Evolutionary conservation across 2,329 filamentous ascomycete genomes (phyloP).

Genomic region (Penicillium sp.): DNA sequence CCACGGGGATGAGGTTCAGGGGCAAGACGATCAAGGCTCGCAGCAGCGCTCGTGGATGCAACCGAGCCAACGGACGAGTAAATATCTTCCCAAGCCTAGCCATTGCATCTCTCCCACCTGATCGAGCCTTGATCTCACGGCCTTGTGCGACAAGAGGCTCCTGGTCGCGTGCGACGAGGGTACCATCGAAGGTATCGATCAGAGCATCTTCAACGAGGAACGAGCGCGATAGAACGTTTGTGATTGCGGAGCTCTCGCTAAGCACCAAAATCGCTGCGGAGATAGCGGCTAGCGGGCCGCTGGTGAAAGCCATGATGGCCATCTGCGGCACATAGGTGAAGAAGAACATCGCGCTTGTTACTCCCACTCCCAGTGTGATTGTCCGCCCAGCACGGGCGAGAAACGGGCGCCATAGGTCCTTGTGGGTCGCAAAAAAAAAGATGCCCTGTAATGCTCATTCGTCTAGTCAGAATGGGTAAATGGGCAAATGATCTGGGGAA

Average conservation of each 20-base stretch:
- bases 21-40: constrained; percentile 84
- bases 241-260: constrained; percentile 57
- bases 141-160: constrained; percentile 70
- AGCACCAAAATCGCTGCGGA: constrained; percentile 61
- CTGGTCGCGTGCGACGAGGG: constrained; percentile 56
- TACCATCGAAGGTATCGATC: constrained; percentile 85
- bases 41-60: constrained; percentile 63
- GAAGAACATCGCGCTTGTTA: constrained; percentile 80
- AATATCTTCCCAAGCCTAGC: constrained; percentile 59
- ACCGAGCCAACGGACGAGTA: constrained; percentile 52
- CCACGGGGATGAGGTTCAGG: constrained; percentile 87
- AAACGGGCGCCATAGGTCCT: constrained; percentile 61
- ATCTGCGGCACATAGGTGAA: constrained; percentile 86
- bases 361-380: constrained; percentile 67
- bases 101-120: constrained; percentile 51
- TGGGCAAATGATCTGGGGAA: no score
- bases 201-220: constrained; percentile 81
- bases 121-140: constrained; percentile 64
- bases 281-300: constrained; percentile 69
- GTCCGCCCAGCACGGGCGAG: constrained; percentile 60
- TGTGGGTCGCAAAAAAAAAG: constrained; percentile 60
- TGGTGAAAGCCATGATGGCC: constrained; percentile 78
- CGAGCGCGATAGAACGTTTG: constrained; percentile 60
- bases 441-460: constrained; percentile 53
- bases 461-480: neutral